Evolutionary conservation across 805 yeast genomes (phyloP).

Genomic region (Ogataea thermomethanolica): DNA sequence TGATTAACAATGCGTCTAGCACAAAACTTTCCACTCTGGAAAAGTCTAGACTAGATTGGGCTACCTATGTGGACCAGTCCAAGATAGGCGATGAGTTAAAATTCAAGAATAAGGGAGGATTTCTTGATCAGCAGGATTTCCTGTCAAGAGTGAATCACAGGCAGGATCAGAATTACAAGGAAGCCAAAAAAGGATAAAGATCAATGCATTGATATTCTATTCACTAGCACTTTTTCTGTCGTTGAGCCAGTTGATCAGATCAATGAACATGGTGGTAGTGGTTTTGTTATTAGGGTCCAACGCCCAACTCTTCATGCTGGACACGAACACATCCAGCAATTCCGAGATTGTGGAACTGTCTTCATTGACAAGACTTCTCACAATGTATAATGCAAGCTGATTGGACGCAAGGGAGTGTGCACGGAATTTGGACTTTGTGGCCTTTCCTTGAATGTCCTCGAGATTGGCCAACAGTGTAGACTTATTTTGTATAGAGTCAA

Average conservation of each 20-base stretch:
- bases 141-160: constrained; percentile 67
- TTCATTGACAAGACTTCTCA: constrained; percentile 49
- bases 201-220: background rate
- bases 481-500: constrained; percentile 20
- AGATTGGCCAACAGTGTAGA: constrained; percentile 28
- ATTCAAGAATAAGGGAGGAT: constrained; percentile 84
- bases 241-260: constrained; percentile 75
- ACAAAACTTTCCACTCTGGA: constrained; percentile 87
- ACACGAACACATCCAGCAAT: constrained; percentile 54
- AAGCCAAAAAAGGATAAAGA: constrained; percentile 27
- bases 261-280: constrained; percentile 60
- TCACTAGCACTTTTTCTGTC: constrained; percentile 35
- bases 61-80: constrained; percentile 82
- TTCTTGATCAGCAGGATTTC: constrained; percentile 87
- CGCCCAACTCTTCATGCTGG: constrained; percentile 61
- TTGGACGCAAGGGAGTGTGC: constrained; percentile 55
- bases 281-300: constrained; percentile 42
- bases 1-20: constrained; percentile 62
- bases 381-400: constrained; percentile 61
- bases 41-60: constrained; percentile 93
- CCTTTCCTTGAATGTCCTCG: constrained; percentile 40
- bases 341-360: constrained; percentile 37
- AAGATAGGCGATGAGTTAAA: constrained; percentile 81
- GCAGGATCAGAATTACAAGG: constrained; percentile 47
- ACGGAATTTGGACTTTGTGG: constrained; percentile 42